Evolutionary conservation across 2,329 filamentous ascomycete genomes (phyloP), one percentile per base, ranked within the genome.

Genomic region (Colletotrichum limetticola): DNA sequence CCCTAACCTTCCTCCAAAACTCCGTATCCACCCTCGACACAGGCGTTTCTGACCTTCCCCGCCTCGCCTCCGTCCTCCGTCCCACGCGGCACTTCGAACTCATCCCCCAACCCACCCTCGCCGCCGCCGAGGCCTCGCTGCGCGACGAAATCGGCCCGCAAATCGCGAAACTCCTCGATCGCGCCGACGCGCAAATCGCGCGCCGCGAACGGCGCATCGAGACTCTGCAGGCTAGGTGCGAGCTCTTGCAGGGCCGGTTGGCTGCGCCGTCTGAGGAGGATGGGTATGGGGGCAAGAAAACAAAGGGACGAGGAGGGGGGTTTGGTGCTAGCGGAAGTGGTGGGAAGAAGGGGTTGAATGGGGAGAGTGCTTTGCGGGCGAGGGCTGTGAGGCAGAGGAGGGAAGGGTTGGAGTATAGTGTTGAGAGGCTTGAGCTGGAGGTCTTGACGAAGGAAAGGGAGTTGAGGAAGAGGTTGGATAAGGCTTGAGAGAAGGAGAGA

Each of bases 61-160:
- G 90, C 12, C 85, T 91, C 1, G 79, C 84, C 57, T 85, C 82
- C 70, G 88, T 91, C 52, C 84, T 92, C 63, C 66, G 69, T 46
- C 74, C 74, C 4, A 75, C 72, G n/a, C 74, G 97, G 92, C 95
- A 98, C 85, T 98, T 97, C 83, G 95, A 98, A 82, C 91, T 98
- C 55, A 94, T 98, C 77, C 94, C 95, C 19, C 94, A 97, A 80
- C 91, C 93, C 14, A 94, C 94, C 64, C 90, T 98, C 57, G 91
- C 92, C 74, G 89, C 92, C 75, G 95, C 95, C 37, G 95, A 98
- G 83, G 88, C 94, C 76, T 92, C 94, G 5, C 90, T 98, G 22
- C 92, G 95, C 77, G 93, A 94, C 78, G 95, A 97, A 80, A 97
- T 98, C 77, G 92, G 93, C n/a, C 95, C 95, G 9, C 95, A 95